phyloP scores from a whole-genome alignment of 352 stramenopile species.

The Globisporangium acanthophoron region DNA sequence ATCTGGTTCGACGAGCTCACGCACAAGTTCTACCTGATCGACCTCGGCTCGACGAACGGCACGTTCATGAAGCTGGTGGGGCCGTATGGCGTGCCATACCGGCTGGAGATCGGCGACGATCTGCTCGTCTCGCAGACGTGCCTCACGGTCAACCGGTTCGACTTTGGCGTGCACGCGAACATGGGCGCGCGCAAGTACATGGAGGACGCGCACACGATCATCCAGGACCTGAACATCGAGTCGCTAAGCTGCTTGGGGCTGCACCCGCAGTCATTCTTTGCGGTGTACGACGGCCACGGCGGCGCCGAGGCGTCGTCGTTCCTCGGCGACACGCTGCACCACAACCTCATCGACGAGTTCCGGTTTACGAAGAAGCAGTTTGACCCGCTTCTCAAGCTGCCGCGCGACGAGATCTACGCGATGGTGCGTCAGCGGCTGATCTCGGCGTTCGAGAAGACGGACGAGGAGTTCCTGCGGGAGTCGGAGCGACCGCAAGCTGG shows the following conservation, averaged over 20 bases:
- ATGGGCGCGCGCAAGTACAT: constrained; percentile 94
- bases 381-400: constrained; percentile 30
- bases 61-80: constrained; percentile 96
- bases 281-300: constrained; percentile 96
- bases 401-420: constrained; percentile 37
- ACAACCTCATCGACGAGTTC: constrained; percentile 62
- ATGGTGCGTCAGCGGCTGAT: constrained; percentile 48
- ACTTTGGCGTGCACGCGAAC: constrained; percentile 93
- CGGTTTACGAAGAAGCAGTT: constrained; percentile 36
- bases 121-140: constrained; percentile 95
- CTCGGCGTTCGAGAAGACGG: constrained; percentile 58
- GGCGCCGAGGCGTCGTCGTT: constrained; percentile 92
- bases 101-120: constrained; percentile 92
- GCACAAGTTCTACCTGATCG: constrained; percentile 75
- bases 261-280: constrained; percentile 92
- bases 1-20: constrained; percentile 90
- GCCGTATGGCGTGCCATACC: constrained; percentile 90
- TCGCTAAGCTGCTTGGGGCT: constrained; percentile 41
- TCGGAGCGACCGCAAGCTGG: constrained; percentile 76
- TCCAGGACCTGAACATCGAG: constrained; percentile 86
- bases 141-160: constrained; percentile 95
- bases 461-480: constrained; percentile 63
- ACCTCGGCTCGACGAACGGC: constrained; percentile 87
- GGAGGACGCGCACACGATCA: constrained; percentile 94
- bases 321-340: constrained; percentile 68